These are phyloP conservation scores for Pseudogymnoascus sp. DNA, from an alignment of 2,329 filamentous ascomycete genomes.

Conservation along the genomic window DNA sequence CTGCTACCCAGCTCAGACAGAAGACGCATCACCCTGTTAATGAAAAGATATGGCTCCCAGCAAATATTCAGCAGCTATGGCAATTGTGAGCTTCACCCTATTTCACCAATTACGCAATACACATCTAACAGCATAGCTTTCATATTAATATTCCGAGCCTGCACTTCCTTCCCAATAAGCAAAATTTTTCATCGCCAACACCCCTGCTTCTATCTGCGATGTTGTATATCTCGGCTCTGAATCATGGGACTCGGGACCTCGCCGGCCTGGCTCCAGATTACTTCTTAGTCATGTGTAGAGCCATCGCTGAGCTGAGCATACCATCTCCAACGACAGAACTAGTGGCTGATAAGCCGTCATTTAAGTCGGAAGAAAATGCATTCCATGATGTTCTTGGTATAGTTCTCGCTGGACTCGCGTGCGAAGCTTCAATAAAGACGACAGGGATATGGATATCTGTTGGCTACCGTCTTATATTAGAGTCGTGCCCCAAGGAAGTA, in stretches of 20 bases:
- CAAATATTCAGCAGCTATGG: constrained; percentile 30
- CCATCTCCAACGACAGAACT: constrained; percentile 25
- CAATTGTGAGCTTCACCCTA: constrained; percentile 21
- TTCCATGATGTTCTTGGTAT: constrained; percentile 37
- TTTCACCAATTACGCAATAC: not conserved
- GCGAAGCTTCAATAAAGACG: constrained; percentile 34
- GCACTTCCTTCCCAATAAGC: constrained; percentile 37
- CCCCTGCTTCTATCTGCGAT: constrained; percentile 37
- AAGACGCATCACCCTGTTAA: constrained; percentile 20
- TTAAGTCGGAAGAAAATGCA: constrained; percentile 31
- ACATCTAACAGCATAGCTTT: constrained; percentile 27
- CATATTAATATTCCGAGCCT: constrained; percentile 37
- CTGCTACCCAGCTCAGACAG: constrained; percentile 25
- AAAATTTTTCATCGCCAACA: constrained; percentile 35
- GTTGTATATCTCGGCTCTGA: constrained; percentile 32
- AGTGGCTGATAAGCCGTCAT: constrained; percentile 15
- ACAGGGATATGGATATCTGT: constrained; percentile 38
- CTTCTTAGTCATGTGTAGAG: constrained; percentile 31
- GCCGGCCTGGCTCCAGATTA: constrained; percentile 32
- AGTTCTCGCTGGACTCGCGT: constrained; percentile 34
- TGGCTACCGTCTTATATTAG: constrained; percentile 34
- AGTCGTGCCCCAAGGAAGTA: constrained; percentile 33
- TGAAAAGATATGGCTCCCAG: constrained; percentile 27
- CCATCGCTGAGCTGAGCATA: constrained; percentile 34
- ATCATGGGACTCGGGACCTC: constrained; percentile 28